Base-by-base conservation (phyloP, 306 rosid genomes). In the Abrus precatorius region DNA sequence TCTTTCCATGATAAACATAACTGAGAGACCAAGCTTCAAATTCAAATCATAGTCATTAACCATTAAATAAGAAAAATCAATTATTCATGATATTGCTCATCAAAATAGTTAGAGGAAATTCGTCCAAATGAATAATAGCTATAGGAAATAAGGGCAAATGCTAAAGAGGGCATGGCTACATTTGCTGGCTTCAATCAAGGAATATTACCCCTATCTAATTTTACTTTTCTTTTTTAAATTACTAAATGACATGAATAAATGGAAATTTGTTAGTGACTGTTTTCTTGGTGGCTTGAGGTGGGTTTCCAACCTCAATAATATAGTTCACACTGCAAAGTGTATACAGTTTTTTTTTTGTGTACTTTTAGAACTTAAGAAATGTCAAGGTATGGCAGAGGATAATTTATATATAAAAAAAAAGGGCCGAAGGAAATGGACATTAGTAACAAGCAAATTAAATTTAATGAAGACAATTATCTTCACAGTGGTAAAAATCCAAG, bases 101-200 rank as follows among this genome's bases (percentile, higher is more conserved):
- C 56, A 30, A 8, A 59, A 57, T 44, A 59, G 3, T 6, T 1
- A 7, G 14, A 57, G 57, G 0, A 74, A 55, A 30, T 4, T 30
- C 59, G 66, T 74, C 68, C 9, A 57, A 43, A 14, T 74, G 53
- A 43, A 56, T 38, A 36, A 54, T 32, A 7, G 10, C 30, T 36
- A 43, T 61, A 44, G 40, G 79, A 59, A 57, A 33, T 59, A 74
- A 57, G 79, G 68, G 78, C 32, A 29, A 74, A 56, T 70, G 6
- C 32, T 28, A 57, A 44, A n/a, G 34, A 27, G 55, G 28, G 55
- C 55, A 67, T 2, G 64, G 36, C 11, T 57, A 38, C 40, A 30
- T 28, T 57, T 57, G 64, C 38, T 57, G 36, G 7, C 36, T 57
- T 36, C 64, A 57, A 55, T 32, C 33, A 20, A 57, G 36, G 64